Evolutionary conservation across 108 stramenopile species (phyloP).

Genomic region (Phaeodactylum tricornutum): DNA sequence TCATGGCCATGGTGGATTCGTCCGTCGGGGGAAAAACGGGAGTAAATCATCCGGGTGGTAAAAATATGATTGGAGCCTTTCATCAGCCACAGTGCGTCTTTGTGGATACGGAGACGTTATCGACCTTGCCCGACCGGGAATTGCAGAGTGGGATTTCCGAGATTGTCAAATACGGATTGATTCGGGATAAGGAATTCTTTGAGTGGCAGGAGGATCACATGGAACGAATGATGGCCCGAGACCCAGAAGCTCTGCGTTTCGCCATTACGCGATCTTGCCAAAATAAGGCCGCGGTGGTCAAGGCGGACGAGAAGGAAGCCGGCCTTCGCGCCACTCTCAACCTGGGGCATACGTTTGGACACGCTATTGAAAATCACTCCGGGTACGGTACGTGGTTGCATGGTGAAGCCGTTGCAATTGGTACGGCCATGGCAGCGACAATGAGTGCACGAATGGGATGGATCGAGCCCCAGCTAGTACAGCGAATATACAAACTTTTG

Average conservation of each 20-base stretch:
- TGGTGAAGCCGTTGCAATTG: constrained; percentile 95
- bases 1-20: constrained; percentile 99
- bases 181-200: constrained; percentile 87
- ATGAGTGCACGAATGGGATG: constrained; percentile 86
- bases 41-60: constrained; percentile 93
- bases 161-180: constrained; percentile 93
- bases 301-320: constrained; percentile 92
- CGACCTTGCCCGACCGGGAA: constrained; percentile 92
- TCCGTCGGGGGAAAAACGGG: constrained; percentile 98
- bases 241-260: constrained; percentile 65
- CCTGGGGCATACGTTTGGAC: constrained; percentile 98
- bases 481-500: constrained; percentile 54
- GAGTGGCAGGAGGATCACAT: constrained; percentile 88
- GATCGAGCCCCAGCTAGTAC: constrained; percentile 54
- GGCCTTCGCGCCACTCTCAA: constrained; percentile 93
- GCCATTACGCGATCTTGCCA: constrained; percentile 84
- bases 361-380: constrained; percentile 93
- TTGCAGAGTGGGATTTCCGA: constrained; percentile 86
- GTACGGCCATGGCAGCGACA: constrained; percentile 91
- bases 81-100: constrained; percentile 95
- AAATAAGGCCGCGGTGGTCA: constrained; percentile 95
- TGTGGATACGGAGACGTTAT: constrained; percentile 76
- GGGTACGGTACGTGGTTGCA: constrained; percentile 93
- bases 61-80: constrained; percentile 99
- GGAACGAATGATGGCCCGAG: constrained; percentile 63